A percentile compares a stretch with the other conserved stretches of the same genome.
phyloP scores from a whole-genome alignment of 352 stramenopile genomes.

The Pythium guiyangense region DNA sequence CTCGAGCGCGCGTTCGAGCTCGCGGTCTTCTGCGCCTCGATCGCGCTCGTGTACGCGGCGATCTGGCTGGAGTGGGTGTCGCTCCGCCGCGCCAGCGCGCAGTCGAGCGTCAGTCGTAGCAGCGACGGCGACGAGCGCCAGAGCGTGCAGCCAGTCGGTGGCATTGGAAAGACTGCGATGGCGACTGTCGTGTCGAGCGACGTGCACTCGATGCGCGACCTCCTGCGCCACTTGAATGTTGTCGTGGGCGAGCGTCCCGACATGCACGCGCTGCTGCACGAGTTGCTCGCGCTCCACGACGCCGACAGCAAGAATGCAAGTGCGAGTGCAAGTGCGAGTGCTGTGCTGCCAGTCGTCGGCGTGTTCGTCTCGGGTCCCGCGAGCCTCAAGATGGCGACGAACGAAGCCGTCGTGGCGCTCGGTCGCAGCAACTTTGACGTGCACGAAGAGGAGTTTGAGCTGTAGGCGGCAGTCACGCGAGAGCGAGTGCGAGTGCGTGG shows the following conservation, averaged over 20 bases:
- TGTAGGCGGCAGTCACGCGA: constrained; percentile 16
- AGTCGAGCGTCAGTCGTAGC: not conserved
- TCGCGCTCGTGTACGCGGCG: constrained; percentile 3
- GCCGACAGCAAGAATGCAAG: too few relatives aligned
- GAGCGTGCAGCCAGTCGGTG: too few relatives aligned
- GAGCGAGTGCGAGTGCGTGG: not conserved
- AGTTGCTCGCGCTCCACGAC: too few relatives aligned
- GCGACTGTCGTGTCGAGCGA: not conserved
- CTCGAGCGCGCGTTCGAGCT: constrained; percentile 24
- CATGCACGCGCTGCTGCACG: constrained; percentile 16
- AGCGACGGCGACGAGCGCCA: not conserved
- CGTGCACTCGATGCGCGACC: constrained; percentile 22
- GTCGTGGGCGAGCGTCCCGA: constrained; percentile 23
- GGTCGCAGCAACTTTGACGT: constrained; percentile 33
- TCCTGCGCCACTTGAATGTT: constrained; percentile 23
- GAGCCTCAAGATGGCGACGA: too few relatives aligned
- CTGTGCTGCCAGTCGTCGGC: too few relatives aligned
- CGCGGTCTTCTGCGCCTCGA: constrained; percentile 17
- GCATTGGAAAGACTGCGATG: too few relatives aligned
- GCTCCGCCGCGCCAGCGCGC: not conserved
- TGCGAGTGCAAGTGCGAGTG: too few relatives aligned
- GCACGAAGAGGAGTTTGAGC: constrained; percentile 49
- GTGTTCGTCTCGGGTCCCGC: too few relatives aligned
- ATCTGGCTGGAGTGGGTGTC: constrained; percentile 1
- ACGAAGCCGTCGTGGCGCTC: too few relatives aligned